Evolutionary conservation across 352 stramenopile species (phyloP).

Genomic region (Phytopythium delawarense): DNA sequence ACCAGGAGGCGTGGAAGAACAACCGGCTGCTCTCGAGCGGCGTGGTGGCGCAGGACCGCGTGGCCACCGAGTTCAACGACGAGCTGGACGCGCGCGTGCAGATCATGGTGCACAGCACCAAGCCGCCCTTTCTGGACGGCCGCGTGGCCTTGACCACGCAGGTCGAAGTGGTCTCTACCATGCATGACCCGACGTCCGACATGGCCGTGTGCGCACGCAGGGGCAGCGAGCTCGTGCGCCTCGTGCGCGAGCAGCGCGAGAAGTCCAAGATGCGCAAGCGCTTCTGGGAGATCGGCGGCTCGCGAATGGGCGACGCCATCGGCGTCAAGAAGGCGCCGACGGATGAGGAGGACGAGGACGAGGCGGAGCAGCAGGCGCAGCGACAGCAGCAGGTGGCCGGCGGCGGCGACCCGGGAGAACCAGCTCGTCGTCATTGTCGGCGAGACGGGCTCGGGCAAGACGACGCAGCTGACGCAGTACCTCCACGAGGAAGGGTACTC

Average conservation of each 20-base stretch:
- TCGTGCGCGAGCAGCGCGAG: slow-evolving; percentile 76
- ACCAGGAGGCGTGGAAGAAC: slow-evolving; percentile 98
- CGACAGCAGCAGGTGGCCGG: not conserved
- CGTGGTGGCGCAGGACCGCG: slow-evolving; percentile 72
- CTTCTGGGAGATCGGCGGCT: slow-evolving; percentile 98
- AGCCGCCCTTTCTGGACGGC: slow-evolving; percentile 96
- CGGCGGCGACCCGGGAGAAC: slow-evolving; percentile 84
- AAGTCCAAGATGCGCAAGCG: slow-evolving; percentile 95
- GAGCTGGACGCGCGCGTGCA: slow-evolving; percentile 94
- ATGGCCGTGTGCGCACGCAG: slow-evolving; percentile 94
- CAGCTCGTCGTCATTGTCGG: slow-evolving; percentile 98
- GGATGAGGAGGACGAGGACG: slow-evolving; percentile 58
- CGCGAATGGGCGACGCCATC: slow-evolving; percentile 96
- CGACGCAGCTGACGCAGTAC: slow-evolving; percentile 97
- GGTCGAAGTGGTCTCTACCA: slow-evolving; percentile 92
- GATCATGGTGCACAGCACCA: slow-evolving; percentile 97
- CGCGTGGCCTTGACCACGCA: slow-evolving; percentile 94
- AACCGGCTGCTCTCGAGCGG: slow-evolving; percentile 95
- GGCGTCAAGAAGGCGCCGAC: slow-evolving; percentile 74
- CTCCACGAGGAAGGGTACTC: slow-evolving; percentile 91
- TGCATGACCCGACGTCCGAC: slow-evolving; percentile 94
- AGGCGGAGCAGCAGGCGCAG: slow-evolving; percentile 28
- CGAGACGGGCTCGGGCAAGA: slow-evolving; percentile 97
- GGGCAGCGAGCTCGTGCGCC: slow-evolving; percentile 83
- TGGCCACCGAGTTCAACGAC: slow-evolving; percentile 89